Base-by-base conservation (phyloP, 495 filamentous ascomycete genomes). In the Rhypophila decipiens region DNA sequence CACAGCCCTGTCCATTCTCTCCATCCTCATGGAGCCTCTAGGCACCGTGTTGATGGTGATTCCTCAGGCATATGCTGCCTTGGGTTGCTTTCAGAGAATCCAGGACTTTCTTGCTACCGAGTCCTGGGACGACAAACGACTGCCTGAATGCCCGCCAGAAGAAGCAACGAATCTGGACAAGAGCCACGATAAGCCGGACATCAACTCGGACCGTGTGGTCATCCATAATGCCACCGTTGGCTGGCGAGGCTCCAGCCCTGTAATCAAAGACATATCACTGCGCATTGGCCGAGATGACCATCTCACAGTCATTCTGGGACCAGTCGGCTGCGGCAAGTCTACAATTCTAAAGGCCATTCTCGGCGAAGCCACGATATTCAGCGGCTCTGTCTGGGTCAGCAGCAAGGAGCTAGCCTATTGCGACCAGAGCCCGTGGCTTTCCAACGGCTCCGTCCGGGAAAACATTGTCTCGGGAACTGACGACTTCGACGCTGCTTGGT, bases 311-410 rank as follows among this genome's bases (percentile, higher is more conserved):
- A 31, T 71, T 22, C 43, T 66, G 9, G 68, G 67, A 4, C 57
- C 62, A 9, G 60, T 70, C 9, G 67, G 55, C 2, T 57, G 54
- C 20, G 67, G 66, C 0, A 69, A 69, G 38, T 65, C 65, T 5
- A 62, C 59, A 1, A 47, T 70, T 10, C 43, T 68, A 0, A 57
- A 64, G 15, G 55, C 49, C 8, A 29, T 49, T 66, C 64, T 23
- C 65, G 68, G 15, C 65, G 29, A 36, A 38, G 34, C 44, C 3
- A 5, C 44, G 21, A 19, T 37, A 3, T 46, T 46, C 34, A n/a
- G 19, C 17, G 45, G 73, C 19, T 74, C 49, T 40, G 68, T 37
- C 54, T 66, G 5, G 17, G 11, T 31, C 9, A 21, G 21, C 15
- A 18, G 24, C 27, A 23, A 29, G 7, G 23, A 42, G 19, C 56